Evolutionary conservation across 2,329 filamentous ascomycete genomes (phyloP).

Genomic region (Claviceps lovelessii): DNA sequence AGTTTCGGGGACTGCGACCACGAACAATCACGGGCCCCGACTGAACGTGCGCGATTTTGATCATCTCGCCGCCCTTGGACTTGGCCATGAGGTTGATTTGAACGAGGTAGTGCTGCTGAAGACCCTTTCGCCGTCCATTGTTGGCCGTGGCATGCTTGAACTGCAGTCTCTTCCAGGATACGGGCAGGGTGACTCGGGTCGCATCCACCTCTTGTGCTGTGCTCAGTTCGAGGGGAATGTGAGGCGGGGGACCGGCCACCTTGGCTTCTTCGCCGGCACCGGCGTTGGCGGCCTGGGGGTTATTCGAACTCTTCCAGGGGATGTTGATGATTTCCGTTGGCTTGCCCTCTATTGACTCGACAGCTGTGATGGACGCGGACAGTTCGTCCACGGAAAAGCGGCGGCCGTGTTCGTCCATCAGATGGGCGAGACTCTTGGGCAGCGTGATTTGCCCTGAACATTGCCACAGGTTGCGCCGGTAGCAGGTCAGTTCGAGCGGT

Average conservation of each 20-base stretch:
- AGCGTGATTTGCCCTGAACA: conserved; percentile 77
- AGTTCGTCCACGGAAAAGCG: conserved; percentile 65
- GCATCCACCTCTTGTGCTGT: conserved; percentile 59
- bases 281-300: conserved; percentile 33
- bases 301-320: conserved; percentile 69
- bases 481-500: conserved; percentile 79
- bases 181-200: conserved; percentile 63
- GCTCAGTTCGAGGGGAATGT: conserved; percentile 39
- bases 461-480: conserved; percentile 87
- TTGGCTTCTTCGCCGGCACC: conserved; percentile 32
- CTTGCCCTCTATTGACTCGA: conserved; percentile 87
- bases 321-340: conserved; percentile 89
- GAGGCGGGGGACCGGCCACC: conserved; percentile 35
- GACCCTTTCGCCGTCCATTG: conserved; percentile 81
- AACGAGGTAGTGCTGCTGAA: conserved; percentile 90
- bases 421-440: conserved; percentile 55
- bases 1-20: conserved; percentile 83
- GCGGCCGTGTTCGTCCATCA: conserved; percentile 60
- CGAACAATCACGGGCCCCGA: conserved; percentile 92
- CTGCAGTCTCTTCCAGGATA: conserved; percentile 87
- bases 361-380: conserved; percentile 68
- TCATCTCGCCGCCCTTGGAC: conserved; percentile 49
- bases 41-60: conserved; percentile 68
- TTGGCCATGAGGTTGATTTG: conserved; percentile 72
- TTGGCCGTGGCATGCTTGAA: conserved; percentile 96